These are phyloP conservation scores for Ochetophila trinervis DNA, from an alignment of 306 rosid species.

Conservation along the genomic window DNA sequence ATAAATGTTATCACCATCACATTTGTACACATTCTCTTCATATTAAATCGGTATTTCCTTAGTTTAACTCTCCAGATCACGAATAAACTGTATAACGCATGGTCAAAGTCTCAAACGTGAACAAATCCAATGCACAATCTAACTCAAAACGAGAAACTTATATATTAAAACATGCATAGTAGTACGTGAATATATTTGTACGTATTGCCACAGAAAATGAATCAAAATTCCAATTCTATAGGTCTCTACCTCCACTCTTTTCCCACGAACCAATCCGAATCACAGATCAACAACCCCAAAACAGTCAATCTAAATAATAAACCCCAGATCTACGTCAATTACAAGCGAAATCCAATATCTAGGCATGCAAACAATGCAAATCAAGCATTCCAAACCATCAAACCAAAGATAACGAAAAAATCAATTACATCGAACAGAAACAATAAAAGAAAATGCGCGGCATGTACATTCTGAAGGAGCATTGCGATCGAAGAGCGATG, in stretches of 20 bases:
- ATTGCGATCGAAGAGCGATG: neutral
- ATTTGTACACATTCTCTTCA: conserved; percentile 2
- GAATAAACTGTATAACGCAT: neutral
- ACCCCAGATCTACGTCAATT: conserved; percentile 49
- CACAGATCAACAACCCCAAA: conserved; percentile 24
- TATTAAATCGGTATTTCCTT: conserved; percentile 1
- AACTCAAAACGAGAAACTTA: neutral
- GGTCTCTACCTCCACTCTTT: neutral
- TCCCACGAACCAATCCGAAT: conserved; percentile 15
- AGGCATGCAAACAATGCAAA: conserved; percentile 9
- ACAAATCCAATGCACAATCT: neutral
- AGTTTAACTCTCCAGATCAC: neutral
- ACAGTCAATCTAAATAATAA: neutral
- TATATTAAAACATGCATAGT: neutral
- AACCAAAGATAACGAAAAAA: conserved; percentile 7
- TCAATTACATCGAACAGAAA: neutral
- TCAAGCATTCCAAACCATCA: neutral
- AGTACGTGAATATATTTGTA: neutral
- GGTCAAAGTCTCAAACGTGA: neutral
- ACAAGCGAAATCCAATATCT: neutral
- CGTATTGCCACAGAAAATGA: neutral
- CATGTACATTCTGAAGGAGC: neutral
- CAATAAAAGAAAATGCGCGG: neutral
- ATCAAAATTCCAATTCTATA: neutral
- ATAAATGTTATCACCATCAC: neutral